phyloP scores from a whole-genome alignment of 225 moss, liverwort and hornwort genomes.

The Physcomitrellopsis africana region DNA sequence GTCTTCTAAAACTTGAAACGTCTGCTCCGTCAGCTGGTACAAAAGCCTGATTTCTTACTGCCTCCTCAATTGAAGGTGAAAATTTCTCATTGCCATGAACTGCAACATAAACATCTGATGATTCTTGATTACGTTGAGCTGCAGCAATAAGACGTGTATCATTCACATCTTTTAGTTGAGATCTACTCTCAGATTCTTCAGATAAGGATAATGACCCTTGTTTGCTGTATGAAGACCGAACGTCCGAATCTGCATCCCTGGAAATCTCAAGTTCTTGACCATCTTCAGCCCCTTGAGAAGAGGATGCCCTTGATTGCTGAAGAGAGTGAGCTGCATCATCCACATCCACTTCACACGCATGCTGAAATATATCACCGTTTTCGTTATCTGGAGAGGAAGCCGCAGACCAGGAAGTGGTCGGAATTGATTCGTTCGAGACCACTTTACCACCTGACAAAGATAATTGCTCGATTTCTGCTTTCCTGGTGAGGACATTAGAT shows the following conservation, averaged over 20 bases:
- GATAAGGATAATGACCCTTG: slow-evolving; percentile 18
- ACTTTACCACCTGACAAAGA: slow-evolving; percentile 1
- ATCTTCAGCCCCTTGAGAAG: slow-evolving; percentile 6
- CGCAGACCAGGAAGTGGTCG: slow-evolving; percentile 18
- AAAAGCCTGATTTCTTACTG: background rate
- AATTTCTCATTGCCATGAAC: background rate
- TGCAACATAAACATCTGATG: slow-evolving; percentile 18
- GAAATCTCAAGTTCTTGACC: slow-evolving; percentile 8
- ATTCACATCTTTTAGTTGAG: background rate
- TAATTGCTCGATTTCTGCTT: slow-evolving; percentile 28
- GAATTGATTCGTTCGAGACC: background rate
- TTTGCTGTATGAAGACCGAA: slow-evolving; percentile 13
- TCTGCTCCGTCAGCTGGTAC: background rate
- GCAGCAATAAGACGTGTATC: slow-evolving; percentile 9
- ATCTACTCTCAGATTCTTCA: slow-evolving; percentile 28
- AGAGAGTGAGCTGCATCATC: slow-evolving; percentile 18
- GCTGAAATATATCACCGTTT: slow-evolving; percentile 10
- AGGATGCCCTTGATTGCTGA: background rate
- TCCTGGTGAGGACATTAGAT: slow-evolving; percentile 16
- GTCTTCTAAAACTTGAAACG: slow-evolving; percentile 18
- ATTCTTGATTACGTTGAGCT: slow-evolving; percentile 10
- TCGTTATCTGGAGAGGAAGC: slow-evolving; percentile 13
- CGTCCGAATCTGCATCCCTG: slow-evolving; percentile 23
- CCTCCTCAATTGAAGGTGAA: background rate
- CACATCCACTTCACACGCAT: slow-evolving; percentile 13